These are phyloP conservation scores for Plasmodium adleri DNA, from an alignment of 169 alveolate genomes.

Conservation along the genomic window DNA sequence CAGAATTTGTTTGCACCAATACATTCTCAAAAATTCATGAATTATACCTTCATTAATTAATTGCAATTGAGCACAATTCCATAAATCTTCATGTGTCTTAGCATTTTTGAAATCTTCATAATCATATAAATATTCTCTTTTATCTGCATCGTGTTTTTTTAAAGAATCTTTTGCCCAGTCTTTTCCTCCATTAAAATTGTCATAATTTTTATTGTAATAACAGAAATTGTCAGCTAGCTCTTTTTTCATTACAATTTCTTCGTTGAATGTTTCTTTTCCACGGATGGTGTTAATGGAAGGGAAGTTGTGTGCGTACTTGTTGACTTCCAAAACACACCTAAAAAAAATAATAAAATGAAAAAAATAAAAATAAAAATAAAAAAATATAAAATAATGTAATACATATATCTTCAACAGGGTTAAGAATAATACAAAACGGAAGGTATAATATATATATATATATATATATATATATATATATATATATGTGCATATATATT, in stretches of 20 bases:
- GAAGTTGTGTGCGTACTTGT: constrained; percentile 25
- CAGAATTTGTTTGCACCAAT: constrained; percentile 87
- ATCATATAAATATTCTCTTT: constrained; percentile 79
- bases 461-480: no score
- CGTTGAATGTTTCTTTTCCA: constrained; percentile 45
- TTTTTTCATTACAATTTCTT: constrained; percentile 63
- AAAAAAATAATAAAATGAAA: neutral
- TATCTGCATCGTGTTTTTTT: constrained; percentile 81
- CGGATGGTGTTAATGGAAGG: constrained; percentile 21
- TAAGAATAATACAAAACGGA: neutral
- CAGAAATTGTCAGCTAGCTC: constrained; percentile 85
- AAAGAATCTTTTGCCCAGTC: constrained; percentile 87
- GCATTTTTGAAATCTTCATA: constrained; percentile 81
- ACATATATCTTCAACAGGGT: neutral
- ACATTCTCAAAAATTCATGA: constrained; percentile 88
- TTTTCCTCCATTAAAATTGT: constrained; percentile 84
- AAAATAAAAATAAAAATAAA: neutral
- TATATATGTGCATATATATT: no score
- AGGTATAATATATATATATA: no score
- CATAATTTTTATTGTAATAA: constrained; percentile 82
- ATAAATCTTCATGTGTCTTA: constrained; percentile 85
- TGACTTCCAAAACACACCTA: constrained; percentile 52
- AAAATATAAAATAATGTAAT: neutral
- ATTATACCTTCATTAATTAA: constrained; percentile 84
- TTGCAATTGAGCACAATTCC: constrained; percentile 88